These are phyloP conservation scores for Suillus alpinus DNA, from an alignment of 768 basidiomycete species.

Conservation along the genomic window DNA sequence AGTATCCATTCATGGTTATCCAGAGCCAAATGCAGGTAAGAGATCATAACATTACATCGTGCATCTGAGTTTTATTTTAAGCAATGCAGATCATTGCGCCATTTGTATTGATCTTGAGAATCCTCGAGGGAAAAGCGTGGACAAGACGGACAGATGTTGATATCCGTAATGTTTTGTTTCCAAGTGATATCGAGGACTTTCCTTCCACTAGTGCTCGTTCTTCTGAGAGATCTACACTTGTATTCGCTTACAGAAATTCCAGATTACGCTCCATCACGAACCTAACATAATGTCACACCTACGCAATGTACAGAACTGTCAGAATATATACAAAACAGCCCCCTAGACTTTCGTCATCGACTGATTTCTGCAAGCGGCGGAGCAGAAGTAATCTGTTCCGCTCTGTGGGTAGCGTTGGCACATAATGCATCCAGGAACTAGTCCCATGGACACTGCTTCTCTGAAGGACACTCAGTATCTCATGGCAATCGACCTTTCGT, in stretches of 20 bases:
- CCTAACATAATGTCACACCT: neutral
- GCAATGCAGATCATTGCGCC: slow-evolving; percentile 2
- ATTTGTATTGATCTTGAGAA: slow-evolving; percentile 1
- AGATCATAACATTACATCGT: neutral
- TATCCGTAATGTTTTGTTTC: neutral
- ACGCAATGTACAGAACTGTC: neutral
- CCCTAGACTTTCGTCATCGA: slow-evolving; percentile 48
- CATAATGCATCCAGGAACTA: slow-evolving; percentile 60
- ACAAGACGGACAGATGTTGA: neutral
- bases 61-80: neutral
- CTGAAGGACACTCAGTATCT: slow-evolving; percentile 30
- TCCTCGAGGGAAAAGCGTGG: slow-evolving; percentile 5
- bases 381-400: slow-evolving; percentile 61
- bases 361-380: slow-evolving; percentile 54
- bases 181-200: neutral
- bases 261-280: neutral
- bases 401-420: slow-evolving; percentile 60
- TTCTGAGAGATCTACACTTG: neutral
- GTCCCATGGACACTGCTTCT: slow-evolving; percentile 54
- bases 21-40: slow-evolving; percentile 7
- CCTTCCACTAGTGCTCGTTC: neutral
- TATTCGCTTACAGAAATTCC: neutral
- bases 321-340: neutral
- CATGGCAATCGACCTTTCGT: slow-evolving; percentile 4
- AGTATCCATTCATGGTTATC: slow-evolving; percentile 5